Conservation (phyloP, 2,329 filamentous ascomycete species). For the Lizonia empirigonia region DNA sequence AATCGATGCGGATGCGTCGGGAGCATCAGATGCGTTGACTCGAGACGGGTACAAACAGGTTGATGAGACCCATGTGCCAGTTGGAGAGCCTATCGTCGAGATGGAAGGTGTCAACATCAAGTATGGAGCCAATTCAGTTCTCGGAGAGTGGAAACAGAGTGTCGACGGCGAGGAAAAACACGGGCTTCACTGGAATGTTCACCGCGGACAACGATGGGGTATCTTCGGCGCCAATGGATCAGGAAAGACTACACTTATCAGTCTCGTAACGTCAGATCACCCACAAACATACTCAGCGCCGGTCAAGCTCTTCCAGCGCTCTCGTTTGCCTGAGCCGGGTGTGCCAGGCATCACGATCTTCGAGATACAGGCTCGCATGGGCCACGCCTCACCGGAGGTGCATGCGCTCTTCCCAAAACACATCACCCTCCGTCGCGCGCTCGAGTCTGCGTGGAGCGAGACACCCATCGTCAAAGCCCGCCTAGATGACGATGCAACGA, state of each 20-base stretch:
- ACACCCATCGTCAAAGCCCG: slow-evolving; percentile 77
- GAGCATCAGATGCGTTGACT: slow-evolving; percentile 23
- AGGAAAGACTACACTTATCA: slow-evolving; percentile 93
- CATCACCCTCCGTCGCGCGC: slow-evolving; percentile 71
- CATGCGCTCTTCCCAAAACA: slow-evolving; percentile 88
- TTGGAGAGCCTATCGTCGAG: slow-evolving; percentile 76
- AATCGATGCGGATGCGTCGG: slow-evolving; percentile 4
- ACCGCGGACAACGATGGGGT: slow-evolving; percentile 84
- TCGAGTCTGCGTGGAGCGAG: slow-evolving; percentile 89
- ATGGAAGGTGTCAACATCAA: slow-evolving; percentile 84
- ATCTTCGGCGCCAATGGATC: slow-evolving; percentile 94
- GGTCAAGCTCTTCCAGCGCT: slow-evolving; percentile 82
- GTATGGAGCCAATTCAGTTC: slow-evolving; percentile 76
- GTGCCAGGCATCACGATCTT: slow-evolving; percentile 82
- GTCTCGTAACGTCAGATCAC: slow-evolving; percentile 92
- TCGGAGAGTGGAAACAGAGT: slow-evolving; percentile 78
- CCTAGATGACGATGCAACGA: slow-evolving; percentile 62
- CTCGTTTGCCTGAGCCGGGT: slow-evolving; percentile 75
- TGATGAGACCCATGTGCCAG: slow-evolving; percentile 20
- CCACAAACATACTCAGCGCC: slow-evolving; percentile 91
- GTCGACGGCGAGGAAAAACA: slow-evolving; percentile 56
- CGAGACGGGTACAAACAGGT: slow-evolving; percentile 39
- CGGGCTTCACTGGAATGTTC: slow-evolving; percentile 83
- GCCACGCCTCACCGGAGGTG: slow-evolving; percentile 92
- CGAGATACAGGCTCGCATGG: slow-evolving; percentile 87